Base-by-base conservation (phyloP, 2,329 filamentous ascomycete genomes). In the Fragosphaeria purpurea region DNA sequence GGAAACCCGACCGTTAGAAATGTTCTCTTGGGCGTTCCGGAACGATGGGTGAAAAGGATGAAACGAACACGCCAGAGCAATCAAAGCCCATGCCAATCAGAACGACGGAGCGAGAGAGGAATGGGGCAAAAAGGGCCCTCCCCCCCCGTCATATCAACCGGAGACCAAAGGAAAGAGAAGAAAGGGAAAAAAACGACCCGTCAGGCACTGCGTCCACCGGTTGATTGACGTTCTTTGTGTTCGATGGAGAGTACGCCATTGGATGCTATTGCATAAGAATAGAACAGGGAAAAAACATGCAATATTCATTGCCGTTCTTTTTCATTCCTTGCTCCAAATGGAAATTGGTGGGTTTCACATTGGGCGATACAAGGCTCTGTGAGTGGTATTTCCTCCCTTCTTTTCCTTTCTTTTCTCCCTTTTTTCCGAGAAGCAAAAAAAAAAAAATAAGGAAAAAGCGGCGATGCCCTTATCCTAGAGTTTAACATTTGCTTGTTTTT, bases 11-110 rank as follows among this genome's bases (percentile, higher is more conserved):
- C 22, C 22, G 22, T 22, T 22, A 22, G 22, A 22, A 22, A 22
- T 22, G 22, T 22, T 22, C 22, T 22, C 22, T 22, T 22, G 12
- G 38, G 41, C 35, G 48, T 46, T 50, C 43, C 43, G 43, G 48
- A 42, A 46, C 37, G 38, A 46, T 42, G 43, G 43, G 44, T 38
- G 48, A 46, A 8, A 43, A 50, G 48, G 44, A 46, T 50, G 48
- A 50, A 50, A 50, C 48, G 32, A 30, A 6, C 10, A 30, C 6
- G 32, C 12, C n/a, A 43, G 30, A n/a, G 11, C 13, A 30, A 48
- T 31, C 13, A 11, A 6, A 32, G 7, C 46, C 35, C 32, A 22
- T 22, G 22, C 22, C 22, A 22, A 22, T 22, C 22, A 22, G 22
- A 22, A 22, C 22, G 22, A 22, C 22, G 22, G 22, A 22, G 22